These are phyloP conservation scores for Rosa persica DNA, from an alignment of 306 rosid genomes.

Conservation along the genomic window DNA sequence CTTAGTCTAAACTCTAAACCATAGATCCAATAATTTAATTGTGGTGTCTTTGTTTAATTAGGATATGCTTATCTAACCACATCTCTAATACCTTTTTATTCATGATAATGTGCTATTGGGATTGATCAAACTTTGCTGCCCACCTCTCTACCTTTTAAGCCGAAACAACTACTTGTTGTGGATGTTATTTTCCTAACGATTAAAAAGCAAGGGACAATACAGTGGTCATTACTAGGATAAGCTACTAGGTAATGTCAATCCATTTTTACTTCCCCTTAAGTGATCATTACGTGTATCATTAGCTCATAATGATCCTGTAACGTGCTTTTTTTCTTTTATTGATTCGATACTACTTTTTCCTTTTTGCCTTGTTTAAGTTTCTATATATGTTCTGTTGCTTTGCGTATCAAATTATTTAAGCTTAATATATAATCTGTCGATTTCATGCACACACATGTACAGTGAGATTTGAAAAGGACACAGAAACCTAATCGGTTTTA, in stretches of 20 bases:
- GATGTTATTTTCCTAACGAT: neutral
- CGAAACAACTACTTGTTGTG: neutral
- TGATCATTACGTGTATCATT: constrained; percentile 1
- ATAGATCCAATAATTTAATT: too few species aligned
- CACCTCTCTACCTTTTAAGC: neutral
- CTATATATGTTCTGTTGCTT: neutral
- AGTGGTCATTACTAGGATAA: neutral
- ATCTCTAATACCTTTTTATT: too few species aligned
- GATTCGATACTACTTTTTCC: neutral
- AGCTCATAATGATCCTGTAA: neutral
- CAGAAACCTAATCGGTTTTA: neutral
- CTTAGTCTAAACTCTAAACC: too few species aligned
- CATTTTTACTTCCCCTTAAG: neutral
- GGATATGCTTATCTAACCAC: too few species aligned
- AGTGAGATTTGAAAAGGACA: neutral
- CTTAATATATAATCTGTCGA: neutral
- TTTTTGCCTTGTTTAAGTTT: neutral
- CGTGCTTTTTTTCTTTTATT: too few species aligned
- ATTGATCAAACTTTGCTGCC: neutral
- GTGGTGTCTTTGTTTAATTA: too few species aligned
- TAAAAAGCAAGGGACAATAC: neutral
- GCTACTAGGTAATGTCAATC: neutral
- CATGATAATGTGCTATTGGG: neutral
- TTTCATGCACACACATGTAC: neutral
- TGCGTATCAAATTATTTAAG: neutral